A percentile compares a stretch with the other conserved stretches of the same genome.
Conservation (phyloP, 345 rosid species). For the Brassica napus region Da-Ae NC_063437.1:12967001-12967500, state of each 20-base stretch:
- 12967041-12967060: conserved; percentile 24
- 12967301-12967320: conserved; percentile 28
- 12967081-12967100: conserved; percentile 14
- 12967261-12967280: conserved; percentile 38
- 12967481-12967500: conserved; percentile 45
- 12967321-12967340: conserved; percentile 49
- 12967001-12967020: conserved; percentile 18
- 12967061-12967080: conserved; percentile 29
- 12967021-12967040: conserved; percentile 36
- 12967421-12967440: conserved; percentile 52
- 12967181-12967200: not conserved
- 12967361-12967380: conserved; percentile 37
- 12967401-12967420: conserved; percentile 55
- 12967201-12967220: not conserved
- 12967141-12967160: conserved; percentile 25
- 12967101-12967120: conserved; percentile 26
- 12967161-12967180: conserved; percentile 19
- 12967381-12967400: conserved; percentile 52
- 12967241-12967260: conserved; percentile 23
- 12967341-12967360: conserved; percentile 24
- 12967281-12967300: conserved; percentile 31
- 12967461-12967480: conserved; percentile 40
- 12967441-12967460: conserved; percentile 30
- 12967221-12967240: not conserved
- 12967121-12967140: conserved; percentile 12